Evolutionary conservation across 2,329 filamentous ascomycete genomes (phyloP), one percentile per base, ranked within the genome.

Genomic region (Cercospora canescens): DNA sequence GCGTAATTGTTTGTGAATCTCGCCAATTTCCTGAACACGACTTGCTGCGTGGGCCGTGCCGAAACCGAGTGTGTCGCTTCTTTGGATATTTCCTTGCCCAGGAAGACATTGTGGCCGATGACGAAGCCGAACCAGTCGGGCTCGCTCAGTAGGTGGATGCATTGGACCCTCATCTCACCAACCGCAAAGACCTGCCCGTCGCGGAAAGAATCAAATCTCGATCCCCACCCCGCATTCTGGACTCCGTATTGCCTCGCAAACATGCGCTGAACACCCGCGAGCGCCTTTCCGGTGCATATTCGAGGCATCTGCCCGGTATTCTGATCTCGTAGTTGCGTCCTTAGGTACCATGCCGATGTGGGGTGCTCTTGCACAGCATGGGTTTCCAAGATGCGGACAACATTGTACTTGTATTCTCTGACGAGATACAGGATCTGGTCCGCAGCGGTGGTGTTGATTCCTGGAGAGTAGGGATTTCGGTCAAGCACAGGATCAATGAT

Each of bases 401-500:
- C 72, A 0, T 67, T 80, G 71, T 88, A 88, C 1, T 77, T 77
- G 1, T 84, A 74, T 1, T 82, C 71, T 4, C 72, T 69, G 6
- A 87, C 73, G 0, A 84, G 26, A 0, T 77, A 68, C 0, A 90
- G 77, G 0, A 90, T 68, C 0, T 66, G 52, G 65, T 90, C 86
- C 1, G 88, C 88, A 0, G 83, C 78, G 0, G 70, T 55, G 0
- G 87, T 89, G 6, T 75, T 79, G 65, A 89, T 80, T 1, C 62
- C 72, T 5, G 54, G 54, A 32, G 41, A 79, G 76, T 1, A 75
- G 80, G 11, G 74, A 69, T 1, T 81, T 79, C 54, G 88, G 73
- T 89, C 83, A 2, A 90, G 73, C 0, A 90, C 88, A 0, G 88
- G 80, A 70, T 90, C 88, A 69, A 90, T 88, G 60, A 90, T 85